Evolutionary conservation across 2,329 filamentous ascomycete species (phyloP).

Genomic region (Mollisia scopiformis): DNA sequence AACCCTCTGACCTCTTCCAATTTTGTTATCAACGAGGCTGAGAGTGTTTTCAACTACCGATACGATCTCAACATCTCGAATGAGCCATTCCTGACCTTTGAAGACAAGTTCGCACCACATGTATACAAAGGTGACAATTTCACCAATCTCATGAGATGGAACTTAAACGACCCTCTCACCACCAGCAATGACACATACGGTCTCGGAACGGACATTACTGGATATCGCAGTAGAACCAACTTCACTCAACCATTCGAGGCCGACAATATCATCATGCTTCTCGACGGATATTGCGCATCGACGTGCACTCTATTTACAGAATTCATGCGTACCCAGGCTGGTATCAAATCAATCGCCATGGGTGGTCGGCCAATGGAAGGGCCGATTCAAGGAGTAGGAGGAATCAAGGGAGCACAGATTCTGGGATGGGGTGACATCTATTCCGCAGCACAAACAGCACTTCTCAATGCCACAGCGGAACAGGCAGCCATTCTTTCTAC

Average conservation of each 20-base stretch:
- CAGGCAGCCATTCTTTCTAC: slow-evolving; percentile 24
- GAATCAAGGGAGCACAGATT: slow-evolving; percentile 59
- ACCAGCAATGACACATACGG: slow-evolving; percentile 29
- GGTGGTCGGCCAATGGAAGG: slow-evolving; percentile 59
- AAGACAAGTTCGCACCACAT: slow-evolving; percentile 32
- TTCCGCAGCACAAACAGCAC: slow-evolving; percentile 17
- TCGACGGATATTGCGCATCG: slow-evolving; percentile 60
- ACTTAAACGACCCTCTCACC: slow-evolving; percentile 30
- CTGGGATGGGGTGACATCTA: slow-evolving; percentile 24
- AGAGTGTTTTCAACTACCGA: slow-evolving; percentile 31
- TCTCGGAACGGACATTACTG: slow-evolving; percentile 36
- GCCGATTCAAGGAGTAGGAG: slow-evolving; percentile 66
- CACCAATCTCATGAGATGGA: slow-evolving; percentile 31
- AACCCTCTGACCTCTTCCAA: slow-evolving; percentile 28
- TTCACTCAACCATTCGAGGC: slow-evolving; percentile 41
- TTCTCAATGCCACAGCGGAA: slow-evolving; percentile 8
- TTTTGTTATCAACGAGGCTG: slow-evolving; percentile 21
- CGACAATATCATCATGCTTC: slow-evolving; percentile 44
- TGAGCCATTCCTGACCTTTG: slow-evolving; percentile 28
- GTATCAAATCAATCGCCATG: slow-evolving; percentile 58
- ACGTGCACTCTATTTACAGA: slow-evolving; percentile 62
- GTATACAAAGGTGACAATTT: slow-evolving; percentile 26
- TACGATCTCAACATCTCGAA: slow-evolving; percentile 33
- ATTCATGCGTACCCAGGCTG: slow-evolving; percentile 53
- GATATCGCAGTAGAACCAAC: slow-evolving; percentile 35